Evolutionary conservation across 257 asterid species (phyloP).

Genomic region (Jaltomata sinuosa): DNA sequence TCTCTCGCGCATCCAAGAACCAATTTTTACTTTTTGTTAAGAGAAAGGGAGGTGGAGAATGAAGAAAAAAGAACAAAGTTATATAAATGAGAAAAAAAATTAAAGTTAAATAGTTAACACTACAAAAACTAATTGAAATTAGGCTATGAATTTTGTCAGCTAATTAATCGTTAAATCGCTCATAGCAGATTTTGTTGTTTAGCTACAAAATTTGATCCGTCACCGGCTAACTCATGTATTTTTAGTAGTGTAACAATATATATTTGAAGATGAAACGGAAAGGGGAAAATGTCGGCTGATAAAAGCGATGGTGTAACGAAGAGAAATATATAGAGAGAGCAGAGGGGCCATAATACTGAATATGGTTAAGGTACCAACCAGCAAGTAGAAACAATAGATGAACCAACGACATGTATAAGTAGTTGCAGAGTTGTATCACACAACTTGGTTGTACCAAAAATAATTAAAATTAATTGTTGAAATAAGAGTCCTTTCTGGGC

Average conservation of each 20-base stretch:
- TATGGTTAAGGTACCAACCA: slow-evolving; percentile 41
- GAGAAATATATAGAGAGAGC: not conserved
- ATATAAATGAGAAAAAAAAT: not conserved
- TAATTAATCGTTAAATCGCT: not conserved
- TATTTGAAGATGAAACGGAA: not conserved
- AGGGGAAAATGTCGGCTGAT: not conserved
- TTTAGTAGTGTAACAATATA: not conserved
- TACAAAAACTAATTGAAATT: too few species aligned
- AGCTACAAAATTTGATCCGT: too few species aligned
- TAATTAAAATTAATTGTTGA: not conserved
- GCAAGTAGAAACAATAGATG: slow-evolving; percentile 24
- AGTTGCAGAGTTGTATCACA: slow-evolving; percentile 8
- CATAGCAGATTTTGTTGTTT: not conserved
- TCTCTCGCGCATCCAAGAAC: not conserved
- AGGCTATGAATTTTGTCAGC: not conserved
- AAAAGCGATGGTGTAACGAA: not conserved
- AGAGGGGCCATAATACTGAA: slow-evolving; percentile 1
- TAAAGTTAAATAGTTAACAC: too few species aligned
- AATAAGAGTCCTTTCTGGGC: not conserved
- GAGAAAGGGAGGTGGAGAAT: not conserved
- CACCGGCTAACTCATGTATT: too few species aligned
- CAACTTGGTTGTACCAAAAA: not conserved
- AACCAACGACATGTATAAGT: not conserved
- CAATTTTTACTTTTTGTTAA: too few species aligned
- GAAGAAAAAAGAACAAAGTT: not conserved